phyloP scores from a whole-genome alignment of 306 rosid species.

The Gleditsia sinensis region DNA sequence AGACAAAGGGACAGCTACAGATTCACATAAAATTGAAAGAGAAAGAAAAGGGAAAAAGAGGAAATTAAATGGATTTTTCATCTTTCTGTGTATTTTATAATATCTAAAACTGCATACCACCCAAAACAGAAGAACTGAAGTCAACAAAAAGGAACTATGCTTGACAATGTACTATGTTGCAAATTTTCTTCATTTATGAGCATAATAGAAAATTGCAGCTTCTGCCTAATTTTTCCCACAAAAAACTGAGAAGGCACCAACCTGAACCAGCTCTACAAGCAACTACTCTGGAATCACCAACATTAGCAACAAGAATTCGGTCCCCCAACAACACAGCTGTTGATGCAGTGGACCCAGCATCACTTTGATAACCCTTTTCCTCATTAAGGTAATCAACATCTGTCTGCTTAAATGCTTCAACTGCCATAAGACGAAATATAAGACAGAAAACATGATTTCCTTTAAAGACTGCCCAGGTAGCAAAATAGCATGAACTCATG shows the following conservation, averaged over 20 bases:
- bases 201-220: constrained; percentile 9
- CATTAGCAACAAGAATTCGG: constrained; percentile 85
- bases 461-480: constrained; percentile 29
- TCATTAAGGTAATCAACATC: constrained; percentile 80
- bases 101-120: not conserved
- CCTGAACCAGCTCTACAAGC: constrained; percentile 90
- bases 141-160: constrained; percentile 22
- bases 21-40: constrained; percentile 13
- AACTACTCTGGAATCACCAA: constrained; percentile 95
- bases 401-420: constrained; percentile 80
- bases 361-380: constrained; percentile 75
- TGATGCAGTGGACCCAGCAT: constrained; percentile 93
- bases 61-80: constrained; percentile 1
- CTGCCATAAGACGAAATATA: constrained; percentile 44
- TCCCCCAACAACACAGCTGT: constrained; percentile 84
- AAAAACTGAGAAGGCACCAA: constrained; percentile 44
- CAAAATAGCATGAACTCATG: constrained; percentile 31
- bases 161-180: constrained; percentile 17
- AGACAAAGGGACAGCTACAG: constrained; percentile 78
- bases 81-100: not conserved
- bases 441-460: constrained; percentile 20
- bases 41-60: constrained; percentile 3
- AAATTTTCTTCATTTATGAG: constrained; percentile 5
- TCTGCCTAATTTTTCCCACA: constrained; percentile 30
- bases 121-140: constrained; percentile 10